A percentile compares a stretch with the other conserved stretches of the same genome.
Evolutionary conservation across 106 monocot species (phyloP).

Genomic region (Dendrobium officinale): DNA sequence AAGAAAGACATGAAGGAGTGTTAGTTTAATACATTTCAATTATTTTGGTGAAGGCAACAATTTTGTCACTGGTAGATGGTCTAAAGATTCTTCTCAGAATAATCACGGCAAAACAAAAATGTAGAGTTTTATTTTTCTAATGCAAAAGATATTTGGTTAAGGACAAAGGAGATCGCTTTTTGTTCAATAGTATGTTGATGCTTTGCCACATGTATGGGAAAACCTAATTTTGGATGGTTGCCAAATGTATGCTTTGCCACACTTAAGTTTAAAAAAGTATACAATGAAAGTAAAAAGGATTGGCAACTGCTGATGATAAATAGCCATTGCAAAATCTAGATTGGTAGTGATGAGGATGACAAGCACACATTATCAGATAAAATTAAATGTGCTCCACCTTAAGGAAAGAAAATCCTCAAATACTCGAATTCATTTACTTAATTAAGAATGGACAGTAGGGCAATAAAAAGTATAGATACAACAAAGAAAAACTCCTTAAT

Average conservation of each 20-base stretch:
- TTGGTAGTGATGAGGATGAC: neutral
- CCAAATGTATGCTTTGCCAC: no score
- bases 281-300: neutral
- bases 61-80: no score
- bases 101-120: neutral
- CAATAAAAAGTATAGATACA: neutral
- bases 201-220: neutral
- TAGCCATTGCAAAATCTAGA: neutral
- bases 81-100: no score
- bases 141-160: neutral
- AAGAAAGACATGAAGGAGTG: no score
- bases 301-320: neutral
- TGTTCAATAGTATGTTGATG: neutral
- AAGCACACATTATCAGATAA: neutral
- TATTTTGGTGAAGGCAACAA: no score
- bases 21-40: no score
- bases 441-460: neutral
- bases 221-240: neutral
- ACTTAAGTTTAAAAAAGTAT: neutral
- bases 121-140: neutral
- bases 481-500: neutral
- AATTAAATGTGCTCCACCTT: neutral
- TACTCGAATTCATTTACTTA: neutral
- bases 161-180: neutral
- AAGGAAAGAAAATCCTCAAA: neutral